Percentiles rank a stretch among this genome's conserved stretches.
Evolutionary conservation across 192 early-diverging fungal genomes (phyloP).

Genomic region (Anaeromyces robustus): DNA sequence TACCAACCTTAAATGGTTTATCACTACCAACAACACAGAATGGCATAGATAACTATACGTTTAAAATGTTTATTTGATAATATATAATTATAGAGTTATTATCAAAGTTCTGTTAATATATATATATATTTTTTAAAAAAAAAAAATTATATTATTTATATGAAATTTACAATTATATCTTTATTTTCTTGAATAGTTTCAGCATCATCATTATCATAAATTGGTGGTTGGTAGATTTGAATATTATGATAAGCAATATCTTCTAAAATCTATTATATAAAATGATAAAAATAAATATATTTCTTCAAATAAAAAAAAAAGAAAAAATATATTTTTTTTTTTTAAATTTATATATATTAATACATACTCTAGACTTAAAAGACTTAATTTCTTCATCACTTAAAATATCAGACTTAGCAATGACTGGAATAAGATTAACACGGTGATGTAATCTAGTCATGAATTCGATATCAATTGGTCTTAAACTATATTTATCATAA

Average conservation of each 20-base stretch:
- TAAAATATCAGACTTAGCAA: slow-evolving; percentile 74
- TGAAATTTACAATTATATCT: background rate
- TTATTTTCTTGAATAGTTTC: slow-evolving; percentile 39
- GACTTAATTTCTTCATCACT: slow-evolving; percentile 45
- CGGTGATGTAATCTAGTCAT: slow-evolving; percentile 82
- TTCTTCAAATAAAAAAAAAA: too few relatives aligned
- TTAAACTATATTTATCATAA: slow-evolving; percentile 30
- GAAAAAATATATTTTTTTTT: too few relatives aligned
- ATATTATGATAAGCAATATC: slow-evolving; percentile 72
- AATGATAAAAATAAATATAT: too few relatives aligned
- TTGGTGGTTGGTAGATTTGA: slow-evolving; percentile 69
- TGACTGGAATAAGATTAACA: slow-evolving; percentile 77
- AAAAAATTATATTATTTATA: background rate
- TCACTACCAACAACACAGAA: slow-evolving; percentile 33
- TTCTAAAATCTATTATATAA: slow-evolving; percentile 51
- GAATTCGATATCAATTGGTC: slow-evolving; percentile 84
- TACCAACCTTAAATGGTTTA: slow-evolving; percentile 64
- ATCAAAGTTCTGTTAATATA: too few relatives aligned
- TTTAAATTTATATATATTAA: too few relatives aligned
- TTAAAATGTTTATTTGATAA: too few relatives aligned
- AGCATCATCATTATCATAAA: slow-evolving; percentile 65
- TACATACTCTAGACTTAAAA: slow-evolving; percentile 5
- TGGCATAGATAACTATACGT: slow-evolving; percentile 4
- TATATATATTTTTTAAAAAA: background rate
- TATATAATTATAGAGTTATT: too few relatives aligned